Percentiles rank a stretch among this genome's conserved stretches.
These are phyloP conservation scores for Phytophthora palmivora DNA, from an alignment of 352 stramenopile species.

Conservation along the genomic window DNA sequence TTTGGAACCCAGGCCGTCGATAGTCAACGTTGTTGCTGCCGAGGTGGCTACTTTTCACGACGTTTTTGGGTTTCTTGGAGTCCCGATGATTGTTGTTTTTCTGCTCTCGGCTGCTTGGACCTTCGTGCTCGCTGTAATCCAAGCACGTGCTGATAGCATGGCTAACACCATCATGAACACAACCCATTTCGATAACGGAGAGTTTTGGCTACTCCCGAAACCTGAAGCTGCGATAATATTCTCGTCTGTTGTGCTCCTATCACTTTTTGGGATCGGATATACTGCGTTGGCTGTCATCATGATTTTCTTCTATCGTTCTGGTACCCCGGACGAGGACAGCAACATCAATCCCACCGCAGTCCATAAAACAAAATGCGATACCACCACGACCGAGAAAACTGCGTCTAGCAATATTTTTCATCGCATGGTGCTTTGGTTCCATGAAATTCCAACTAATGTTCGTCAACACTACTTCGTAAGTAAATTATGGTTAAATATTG, in stretches of 20 bases:
- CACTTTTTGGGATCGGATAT: constrained; percentile 43
- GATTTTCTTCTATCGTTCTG: constrained; percentile 32
- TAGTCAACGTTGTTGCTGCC: constrained; percentile 9
- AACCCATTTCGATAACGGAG: constrained; percentile 43
- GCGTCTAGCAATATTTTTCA: neutral
- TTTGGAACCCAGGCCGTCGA: constrained; percentile 6
- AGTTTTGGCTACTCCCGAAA: constrained; percentile 54
- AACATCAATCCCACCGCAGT: neutral
- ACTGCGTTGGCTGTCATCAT: constrained; percentile 39
- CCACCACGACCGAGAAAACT: neutral
- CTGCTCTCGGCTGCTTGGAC: constrained; percentile 42
- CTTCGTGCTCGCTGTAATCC: constrained; percentile 40
- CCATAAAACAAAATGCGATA: neutral
- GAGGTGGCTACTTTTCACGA: constrained; percentile 34
- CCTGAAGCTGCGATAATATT: constrained; percentile 28
- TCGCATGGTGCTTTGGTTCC: constrained; percentile 4
- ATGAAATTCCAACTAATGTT: constrained; percentile 12
- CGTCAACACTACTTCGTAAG: constrained; percentile 28
- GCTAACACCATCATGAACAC: constrained; percentile 51
- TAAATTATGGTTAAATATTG: neutral
- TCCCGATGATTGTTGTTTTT: constrained; percentile 49
- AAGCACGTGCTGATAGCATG: constrained; percentile 38
- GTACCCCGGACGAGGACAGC: neutral
- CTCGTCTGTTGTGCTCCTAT: constrained; percentile 27
- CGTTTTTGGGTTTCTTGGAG: constrained; percentile 44